Evolutionary conservation across 176 grass and related monocot species (phyloP), one percentile per base, ranked within the genome.

Genomic region (Cocos nucifera): DNA sequence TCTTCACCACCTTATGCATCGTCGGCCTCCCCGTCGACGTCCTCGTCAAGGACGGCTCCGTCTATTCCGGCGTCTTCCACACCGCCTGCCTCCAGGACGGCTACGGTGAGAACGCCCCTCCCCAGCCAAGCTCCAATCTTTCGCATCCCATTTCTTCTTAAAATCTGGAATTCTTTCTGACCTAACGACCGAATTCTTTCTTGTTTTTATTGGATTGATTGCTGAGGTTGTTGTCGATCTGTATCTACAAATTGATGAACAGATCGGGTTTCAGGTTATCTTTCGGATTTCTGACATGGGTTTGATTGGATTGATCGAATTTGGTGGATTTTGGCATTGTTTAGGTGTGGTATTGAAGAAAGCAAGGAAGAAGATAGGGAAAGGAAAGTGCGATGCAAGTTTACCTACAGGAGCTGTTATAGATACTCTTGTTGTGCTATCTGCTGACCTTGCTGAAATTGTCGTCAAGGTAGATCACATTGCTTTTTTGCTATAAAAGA

Each of bases 31-130:
- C 84, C 48, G 93, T 97, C 21, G 81, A 97, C 72, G 81, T 88
- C 12, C 93, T 83, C 78, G 87, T 91, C 63, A 86, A 78, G 70
- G 93, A 97, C 82, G 93, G 93, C 80, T 97, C 93, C 61, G 69
- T 83, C 54, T 97, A 91, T 70, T 83, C 76, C 18, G 93, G 93
- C 62, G 74, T 97, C 87, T 82, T 97, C 73, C 93, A 97, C 87
- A 85, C 93, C 58, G 93, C 93, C 68, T 73, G 27, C 72, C 52
- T 90, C 73, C 73, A 91, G 51, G 61, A 27, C 6, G 82, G 81
- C 70, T 81, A 79, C 62, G 87, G 93, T 91, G 39, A 8, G 67
- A 44, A 9, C 23, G 23, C 35, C 7, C 35, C 35, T 0, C 9
- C 35, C 8, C 35, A 2, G 0, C 35, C 35, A 44, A 12, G 35